These are phyloP conservation scores for Tagetes erecta DNA, from an alignment of 129 eudicot species.

Conservation along the genomic window DNA sequence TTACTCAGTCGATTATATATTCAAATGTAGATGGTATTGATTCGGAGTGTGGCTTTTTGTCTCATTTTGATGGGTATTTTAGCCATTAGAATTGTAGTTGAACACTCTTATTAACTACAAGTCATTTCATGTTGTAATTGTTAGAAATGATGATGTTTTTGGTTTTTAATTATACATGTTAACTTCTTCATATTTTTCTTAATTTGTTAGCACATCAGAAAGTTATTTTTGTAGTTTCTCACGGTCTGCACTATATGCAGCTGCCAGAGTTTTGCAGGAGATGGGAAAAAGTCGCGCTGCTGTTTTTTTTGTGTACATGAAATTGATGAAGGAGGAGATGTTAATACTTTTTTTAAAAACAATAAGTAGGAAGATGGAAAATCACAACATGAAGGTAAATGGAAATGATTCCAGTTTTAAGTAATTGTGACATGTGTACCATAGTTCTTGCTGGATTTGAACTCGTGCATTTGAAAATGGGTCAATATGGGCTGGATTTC, in stretches of 20 bases:
- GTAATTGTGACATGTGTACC: constrained; percentile 8
- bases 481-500: neutral
- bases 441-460: neutral
- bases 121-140: neutral
- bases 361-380: constrained; percentile 65
- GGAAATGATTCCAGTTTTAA: neutral
- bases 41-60: neutral
- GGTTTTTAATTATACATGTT: neutral
- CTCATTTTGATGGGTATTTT: constrained; percentile 17
- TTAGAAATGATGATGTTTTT: constrained; percentile 9
- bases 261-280: constrained; percentile 95
- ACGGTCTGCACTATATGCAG: constrained; percentile 92
- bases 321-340: constrained; percentile 79
- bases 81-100: constrained; percentile 15
- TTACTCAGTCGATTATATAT: neutral
- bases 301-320: constrained; percentile 84
- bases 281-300: constrained; percentile 99
- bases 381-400: constrained; percentile 68
- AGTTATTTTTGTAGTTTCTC: constrained; percentile 93
- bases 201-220: constrained; percentile 58
- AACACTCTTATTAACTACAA: constrained; percentile 7
- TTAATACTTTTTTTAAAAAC: constrained; percentile 62
- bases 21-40: constrained; percentile 10
- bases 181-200: constrained; percentile 7
- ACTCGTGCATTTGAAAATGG: neutral